Evolutionary conservation across 352 stramenopile genomes (phyloP).

Genomic region (Phytophthora capsici): DNA sequence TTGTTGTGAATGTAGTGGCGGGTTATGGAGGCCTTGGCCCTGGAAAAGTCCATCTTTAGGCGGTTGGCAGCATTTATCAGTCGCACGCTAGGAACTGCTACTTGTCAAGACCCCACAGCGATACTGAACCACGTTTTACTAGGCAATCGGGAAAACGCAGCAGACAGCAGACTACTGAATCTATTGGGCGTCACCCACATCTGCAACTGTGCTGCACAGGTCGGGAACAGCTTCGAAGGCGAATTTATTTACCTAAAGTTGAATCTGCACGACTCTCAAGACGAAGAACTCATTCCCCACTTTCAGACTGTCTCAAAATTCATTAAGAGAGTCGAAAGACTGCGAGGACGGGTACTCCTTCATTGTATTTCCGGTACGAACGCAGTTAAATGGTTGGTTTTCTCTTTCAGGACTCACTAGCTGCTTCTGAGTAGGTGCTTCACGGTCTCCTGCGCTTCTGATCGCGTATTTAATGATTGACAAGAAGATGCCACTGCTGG

Average conservation of each 20-base stretch:
- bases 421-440: slow-evolving; percentile 38
- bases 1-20: slow-evolving; percentile 38
- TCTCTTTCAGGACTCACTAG: not conserved
- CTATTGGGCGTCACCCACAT: slow-evolving; percentile 61
- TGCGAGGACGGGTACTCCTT: slow-evolving; percentile 57
- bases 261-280: slow-evolving; percentile 51
- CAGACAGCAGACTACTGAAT: slow-evolving; percentile 49
- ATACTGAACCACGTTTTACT: slow-evolving; percentile 63
- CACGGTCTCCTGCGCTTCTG: slow-evolving; percentile 59
- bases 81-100: slow-evolving; percentile 25
- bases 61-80: slow-evolving; percentile 34
- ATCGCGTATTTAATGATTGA: slow-evolving; percentile 77
- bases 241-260: slow-evolving; percentile 76
- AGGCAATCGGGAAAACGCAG: slow-evolving; percentile 50
- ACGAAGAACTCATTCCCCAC: slow-evolving; percentile 61
- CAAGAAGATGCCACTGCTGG: slow-evolving; percentile 61
- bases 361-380: slow-evolving; percentile 58
- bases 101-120: slow-evolving; percentile 30
- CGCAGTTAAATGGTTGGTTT: not conserved
- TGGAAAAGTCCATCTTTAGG: slow-evolving; percentile 36
- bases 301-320: slow-evolving; percentile 65
- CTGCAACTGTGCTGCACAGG: slow-evolving; percentile 63
- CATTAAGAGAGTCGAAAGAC: slow-evolving; percentile 53
- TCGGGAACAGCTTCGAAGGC: slow-evolving; percentile 65
- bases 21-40: slow-evolving; percentile 41